Percentiles rank a stretch among this genome's conserved stretches.
Evolutionary conservation across 108 stramenopile species (phyloP).

Genomic region (Skeletonema tropicum): DNA sequence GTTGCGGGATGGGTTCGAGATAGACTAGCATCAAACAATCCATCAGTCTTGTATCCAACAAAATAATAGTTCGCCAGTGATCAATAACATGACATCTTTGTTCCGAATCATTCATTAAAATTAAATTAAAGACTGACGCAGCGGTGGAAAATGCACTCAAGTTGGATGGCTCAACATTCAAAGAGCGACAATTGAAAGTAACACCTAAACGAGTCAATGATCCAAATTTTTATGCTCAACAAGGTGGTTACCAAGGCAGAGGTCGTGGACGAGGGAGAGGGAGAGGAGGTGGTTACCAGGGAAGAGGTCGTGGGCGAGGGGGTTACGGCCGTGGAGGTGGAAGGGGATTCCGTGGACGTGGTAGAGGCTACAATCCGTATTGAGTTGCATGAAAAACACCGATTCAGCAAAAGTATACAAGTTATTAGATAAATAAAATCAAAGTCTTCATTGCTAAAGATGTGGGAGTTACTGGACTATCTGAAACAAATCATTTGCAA

Average conservation of each 20-base stretch:
- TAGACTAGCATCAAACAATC: neutral
- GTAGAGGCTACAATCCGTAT: conserved; percentile 22
- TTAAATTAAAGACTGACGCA: conserved; percentile 62
- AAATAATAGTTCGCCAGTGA: neutral
- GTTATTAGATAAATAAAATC: neutral
- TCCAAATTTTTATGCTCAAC: conserved; percentile 59
- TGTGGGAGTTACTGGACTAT: neutral
- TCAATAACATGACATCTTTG: conserved; percentile 12
- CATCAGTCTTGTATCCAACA: conserved; percentile 1
- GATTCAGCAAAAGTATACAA: neutral
- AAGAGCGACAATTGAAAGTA: conserved; percentile 93
- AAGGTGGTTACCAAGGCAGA: conserved; percentile 49
- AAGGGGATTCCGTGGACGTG: conserved; percentile 42
- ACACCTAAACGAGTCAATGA: conserved; percentile 87
- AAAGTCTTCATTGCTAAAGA: neutral
- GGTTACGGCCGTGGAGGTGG: conserved; percentile 39
- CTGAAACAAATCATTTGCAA: neutral
- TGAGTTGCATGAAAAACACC: conserved; percentile 5
- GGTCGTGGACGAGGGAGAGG: conserved; percentile 50
- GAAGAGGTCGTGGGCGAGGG: conserved; percentile 31
- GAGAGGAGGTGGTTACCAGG: conserved; percentile 10
- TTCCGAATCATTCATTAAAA: conserved; percentile 33
- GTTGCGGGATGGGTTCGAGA: conserved; percentile 5
- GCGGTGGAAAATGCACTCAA: conserved; percentile 93
- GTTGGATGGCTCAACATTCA: conserved; percentile 94